A percentile compares a stretch with the other conserved stretches of the same genome.
These are phyloP conservation scores for Colletotrichum neosansevieriae DNA, from an alignment of 2,329 filamentous ascomycete genomes.

Conservation along the genomic window DNA sequence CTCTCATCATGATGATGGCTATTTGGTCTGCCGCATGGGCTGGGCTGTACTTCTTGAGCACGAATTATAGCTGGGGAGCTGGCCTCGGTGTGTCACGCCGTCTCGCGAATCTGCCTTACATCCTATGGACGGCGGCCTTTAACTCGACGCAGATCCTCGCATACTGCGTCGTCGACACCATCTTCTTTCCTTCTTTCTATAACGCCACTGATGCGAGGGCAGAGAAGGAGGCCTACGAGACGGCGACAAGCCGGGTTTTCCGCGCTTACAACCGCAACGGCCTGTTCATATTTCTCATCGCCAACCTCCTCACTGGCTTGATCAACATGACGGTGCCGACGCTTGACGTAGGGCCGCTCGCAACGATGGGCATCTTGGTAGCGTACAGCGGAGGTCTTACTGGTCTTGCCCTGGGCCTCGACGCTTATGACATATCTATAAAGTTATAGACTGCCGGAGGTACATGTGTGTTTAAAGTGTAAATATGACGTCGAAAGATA, in stretches of 20 bases:
- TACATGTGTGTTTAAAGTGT: conserved; percentile 1
- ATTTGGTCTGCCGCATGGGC: conserved; percentile 77
- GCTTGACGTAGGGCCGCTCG: conserved; percentile 73
- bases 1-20: conserved; percentile 72
- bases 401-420: conserved; percentile 74
- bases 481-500: conserved; percentile 4
- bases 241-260: conserved; percentile 84
- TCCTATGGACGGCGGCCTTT: conserved; percentile 92
- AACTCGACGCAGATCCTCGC: conserved; percentile 85
- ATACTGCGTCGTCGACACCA: conserved; percentile 81
- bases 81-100: conserved; percentile 85
- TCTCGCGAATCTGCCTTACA: conserved; percentile 91
- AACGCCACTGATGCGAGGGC: conserved; percentile 64
- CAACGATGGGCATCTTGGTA: conserved; percentile 80
- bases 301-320: conserved; percentile 89
- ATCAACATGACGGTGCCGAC: conserved; percentile 92
- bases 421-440: conserved; percentile 75
- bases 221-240: conserved; percentile 73
- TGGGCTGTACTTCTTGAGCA: conserved; percentile 76
- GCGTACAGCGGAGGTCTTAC: conserved; percentile 78
- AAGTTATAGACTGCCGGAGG: conserved; percentile 67
- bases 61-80: conserved; percentile 76
- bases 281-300: conserved; percentile 84
- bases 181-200: conserved; percentile 81
- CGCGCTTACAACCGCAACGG: conserved; percentile 91